Evolutionary conservation across 306 rosid genomes (phyloP), one percentile per base, ranked within the genome.

Genomic region (Begonia loranthoides): DNA sequence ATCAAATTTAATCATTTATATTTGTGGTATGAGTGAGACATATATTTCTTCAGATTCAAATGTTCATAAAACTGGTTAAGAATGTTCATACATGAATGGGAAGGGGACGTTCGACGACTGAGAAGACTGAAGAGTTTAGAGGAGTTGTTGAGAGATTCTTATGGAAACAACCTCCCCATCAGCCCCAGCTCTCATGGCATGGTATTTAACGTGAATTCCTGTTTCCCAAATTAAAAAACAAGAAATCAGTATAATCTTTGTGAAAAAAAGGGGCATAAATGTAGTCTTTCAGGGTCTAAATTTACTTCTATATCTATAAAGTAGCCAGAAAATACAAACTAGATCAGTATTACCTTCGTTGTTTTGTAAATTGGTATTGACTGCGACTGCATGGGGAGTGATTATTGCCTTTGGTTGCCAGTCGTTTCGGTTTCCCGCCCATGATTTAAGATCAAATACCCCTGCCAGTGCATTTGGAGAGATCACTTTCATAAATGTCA

Each of bases 361-460:
- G 55, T 72, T 82, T 78, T 90, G 99, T 64, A 90, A 75, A 65
- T 86, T 82, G 68, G 99, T 86, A 62, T 86, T 82, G 64, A 90
- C 99, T 15, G 95, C 95, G 65, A 90, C 99, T 13, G 88, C 92
- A 34, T 86, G 90, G 60, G 66, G 80, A 65, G 88, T 73, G 57
- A 83, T 69, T 74, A 63, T 76, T 54, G 94, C 99, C 77, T 87
- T 86, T 50, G 99, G 99, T 60, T 90, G 99, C 99, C 94, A 90
- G 63, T 90, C 95, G 45, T 64, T 67, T 3, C 63, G 62, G 63
- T 69, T 86, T 13, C 99, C 99, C 15, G 68, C 63, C 95, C 99
- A 86, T 45, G 95, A 64, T 47, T 81, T 67, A 61, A 76, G 64
- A 70, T 90, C 79, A 65, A 90, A 79, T 52, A 90, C 54, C 43